A percentile compares a stretch with the other conserved stretches of the same genome.
phyloP scores from a whole-genome alignment of 2,329 filamentous ascomycete species.

The Aspergillus ochraceoroseus region DNA sequence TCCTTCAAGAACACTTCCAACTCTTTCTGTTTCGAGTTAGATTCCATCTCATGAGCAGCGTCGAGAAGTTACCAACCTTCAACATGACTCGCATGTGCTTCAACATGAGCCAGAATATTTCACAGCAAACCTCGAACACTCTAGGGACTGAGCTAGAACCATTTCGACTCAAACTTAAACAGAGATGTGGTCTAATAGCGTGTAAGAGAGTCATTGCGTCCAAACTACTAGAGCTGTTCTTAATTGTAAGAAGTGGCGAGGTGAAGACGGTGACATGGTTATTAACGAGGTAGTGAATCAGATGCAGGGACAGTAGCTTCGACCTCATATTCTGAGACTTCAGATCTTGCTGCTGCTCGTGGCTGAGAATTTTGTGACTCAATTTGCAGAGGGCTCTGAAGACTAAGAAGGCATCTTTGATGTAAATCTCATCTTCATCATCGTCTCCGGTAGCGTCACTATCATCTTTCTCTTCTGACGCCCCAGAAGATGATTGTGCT shows the following conservation, averaged over 20 bases:
- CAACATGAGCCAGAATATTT: slow-evolving; percentile 97
- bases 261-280: slow-evolving; percentile 90
- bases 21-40: slow-evolving; percentile 62
- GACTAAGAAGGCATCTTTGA: slow-evolving; percentile 93
- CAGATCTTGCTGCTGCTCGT: slow-evolving; percentile 87
- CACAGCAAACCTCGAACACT: slow-evolving; percentile 92
- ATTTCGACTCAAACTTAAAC: slow-evolving; percentile 88
- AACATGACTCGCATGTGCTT: slow-evolving; percentile 89
- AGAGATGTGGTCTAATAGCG: slow-evolving; percentile 94
- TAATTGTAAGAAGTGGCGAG: slow-evolving; percentile 86
- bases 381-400: slow-evolving; percentile 97
- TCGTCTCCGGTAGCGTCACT: slow-evolving; percentile 43
- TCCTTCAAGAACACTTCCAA: slow-evolving; percentile 97
- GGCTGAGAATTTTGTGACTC: slow-evolving; percentile 82
- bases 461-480: slow-evolving; percentile 36
- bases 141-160: slow-evolving; percentile 86
- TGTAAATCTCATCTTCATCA: slow-evolving; percentile 84
- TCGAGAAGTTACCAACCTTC: slow-evolving; percentile 58
- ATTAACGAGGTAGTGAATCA: slow-evolving; percentile 91
- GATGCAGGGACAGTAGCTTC: slow-evolving; percentile 88
- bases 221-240: slow-evolving; percentile 81
- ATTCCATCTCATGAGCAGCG: background rate
- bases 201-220: slow-evolving; percentile 81
- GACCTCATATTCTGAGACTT: slow-evolving; percentile 96
- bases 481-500: slow-evolving; percentile 42